Percentiles rank a stretch among this genome's conserved stretches.
Conservation (phyloP, 768 basidiomycete species). For the Mycena latifolia region DNA sequence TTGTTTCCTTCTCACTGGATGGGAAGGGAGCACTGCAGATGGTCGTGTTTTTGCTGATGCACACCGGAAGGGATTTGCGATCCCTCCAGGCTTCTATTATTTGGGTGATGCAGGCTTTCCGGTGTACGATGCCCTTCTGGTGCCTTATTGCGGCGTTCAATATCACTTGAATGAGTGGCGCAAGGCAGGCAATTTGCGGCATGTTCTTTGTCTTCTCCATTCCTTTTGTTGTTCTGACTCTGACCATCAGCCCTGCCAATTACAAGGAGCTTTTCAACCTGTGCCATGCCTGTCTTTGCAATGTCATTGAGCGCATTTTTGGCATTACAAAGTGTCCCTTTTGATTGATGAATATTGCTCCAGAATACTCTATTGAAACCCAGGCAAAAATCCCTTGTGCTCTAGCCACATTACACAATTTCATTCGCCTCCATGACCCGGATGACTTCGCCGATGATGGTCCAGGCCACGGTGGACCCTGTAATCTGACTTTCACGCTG, state of each 20-base stretch:
- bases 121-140: constrained; percentile 40
- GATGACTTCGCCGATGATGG: constrained; percentile 9
- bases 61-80: constrained; percentile 29
- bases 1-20: constrained; percentile 47
- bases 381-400: constrained; percentile 7
- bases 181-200: constrained; percentile 16
- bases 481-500: background rate
- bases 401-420: constrained; percentile 1
- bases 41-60: constrained; percentile 43
- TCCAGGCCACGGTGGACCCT: background rate
- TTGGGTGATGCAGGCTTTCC: constrained; percentile 42
- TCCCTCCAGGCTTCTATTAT: constrained; percentile 38
- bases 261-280: constrained; percentile 39
- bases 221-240: too few relatives aligned
- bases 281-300: constrained; percentile 34
- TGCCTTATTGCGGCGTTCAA: constrained; percentile 41
- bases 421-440: constrained; percentile 6
- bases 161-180: constrained; percentile 45
- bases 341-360: constrained; percentile 20
- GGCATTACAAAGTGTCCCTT: constrained; percentile 35
- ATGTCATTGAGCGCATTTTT: constrained; percentile 40
- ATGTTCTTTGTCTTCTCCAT: background rate
- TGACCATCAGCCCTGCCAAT: background rate
- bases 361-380: constrained; percentile 1
- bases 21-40: constrained; percentile 52